These are phyloP conservation scores for Trichosporon faecale DNA, from an alignment of 1,284 basidiomycete genomes.

Conservation along the genomic window DNA sequence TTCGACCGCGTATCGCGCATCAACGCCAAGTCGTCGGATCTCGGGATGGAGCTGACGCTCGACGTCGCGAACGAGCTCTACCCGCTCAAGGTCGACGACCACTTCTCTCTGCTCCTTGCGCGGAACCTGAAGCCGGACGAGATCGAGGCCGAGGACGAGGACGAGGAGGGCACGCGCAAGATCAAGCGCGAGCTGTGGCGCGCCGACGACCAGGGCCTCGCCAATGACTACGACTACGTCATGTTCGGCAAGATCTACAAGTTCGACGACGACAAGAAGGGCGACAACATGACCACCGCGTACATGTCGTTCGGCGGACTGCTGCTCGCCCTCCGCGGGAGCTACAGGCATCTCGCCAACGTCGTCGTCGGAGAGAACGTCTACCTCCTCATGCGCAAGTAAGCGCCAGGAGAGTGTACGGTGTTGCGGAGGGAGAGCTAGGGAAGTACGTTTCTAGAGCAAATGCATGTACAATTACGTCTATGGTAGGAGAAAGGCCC, in stretches of 20 bases:
- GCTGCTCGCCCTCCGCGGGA: conserved; percentile 89
- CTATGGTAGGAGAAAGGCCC: conserved; percentile 6
- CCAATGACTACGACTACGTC: conserved; percentile 97
- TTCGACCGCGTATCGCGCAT: conserved; percentile 71
- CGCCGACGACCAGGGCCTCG: conserved; percentile 71
- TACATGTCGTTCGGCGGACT: conserved; percentile 97
- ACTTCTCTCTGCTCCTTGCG: conserved; percentile 80
- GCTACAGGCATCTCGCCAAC: conserved; percentile 85
- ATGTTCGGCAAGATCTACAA: conserved; percentile 99
- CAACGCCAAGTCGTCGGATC: conserved; percentile 76
- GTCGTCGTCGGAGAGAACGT: conserved; percentile 91
- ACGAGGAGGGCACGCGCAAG: conserved; percentile 58
- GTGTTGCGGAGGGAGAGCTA: not conserved
- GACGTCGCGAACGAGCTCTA: conserved; percentile 90
- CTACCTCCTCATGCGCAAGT: conserved; percentile 83
- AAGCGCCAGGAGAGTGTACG: conserved; percentile 28
- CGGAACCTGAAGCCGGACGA: conserved; percentile 69
- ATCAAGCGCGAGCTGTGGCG: conserved; percentile 84
- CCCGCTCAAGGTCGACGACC: conserved; percentile 65
- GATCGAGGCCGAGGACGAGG: conserved; percentile 53
- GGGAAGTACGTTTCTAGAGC: conserved; percentile 15
- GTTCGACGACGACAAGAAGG: conserved; percentile 76
- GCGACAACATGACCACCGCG: conserved; percentile 63
- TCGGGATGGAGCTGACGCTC: conserved; percentile 81
- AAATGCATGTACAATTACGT: conserved; percentile 26